Percentiles rank a stretch among this genome's conserved stretches.
Conservation (phyloP, 148 eudicot genomes). For the Nepenthes gracilis region DNA sequence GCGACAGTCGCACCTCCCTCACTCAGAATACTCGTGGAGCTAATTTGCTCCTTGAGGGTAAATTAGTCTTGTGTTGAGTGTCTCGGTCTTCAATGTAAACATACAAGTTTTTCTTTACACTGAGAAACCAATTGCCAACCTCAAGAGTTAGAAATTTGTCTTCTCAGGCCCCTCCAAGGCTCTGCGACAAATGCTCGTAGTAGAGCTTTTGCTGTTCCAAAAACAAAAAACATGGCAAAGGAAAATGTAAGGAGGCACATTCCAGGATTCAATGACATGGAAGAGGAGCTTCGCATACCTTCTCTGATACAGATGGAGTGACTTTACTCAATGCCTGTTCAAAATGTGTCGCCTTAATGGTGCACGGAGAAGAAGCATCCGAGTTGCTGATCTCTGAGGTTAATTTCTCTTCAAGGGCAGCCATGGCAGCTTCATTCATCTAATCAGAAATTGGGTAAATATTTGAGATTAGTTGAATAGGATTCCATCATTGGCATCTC, state of each 20-base stretch:
- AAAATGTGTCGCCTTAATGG: slow-evolving; percentile 26
- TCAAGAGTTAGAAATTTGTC: not conserved
- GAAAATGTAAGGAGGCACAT: not conserved
- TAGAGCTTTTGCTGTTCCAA: slow-evolving; percentile 7
- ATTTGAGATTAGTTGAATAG: too few relatives aligned
- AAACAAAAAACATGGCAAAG: not conserved
- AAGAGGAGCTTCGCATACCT: slow-evolving; percentile 11
- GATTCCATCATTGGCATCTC: too few relatives aligned
- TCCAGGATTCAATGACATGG: not conserved
- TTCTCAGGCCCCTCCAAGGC: slow-evolving; percentile 5
- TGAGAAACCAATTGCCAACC: too few relatives aligned
- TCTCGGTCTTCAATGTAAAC: too few relatives aligned
- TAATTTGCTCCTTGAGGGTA: too few relatives aligned
- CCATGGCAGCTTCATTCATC: slow-evolving; percentile 61
- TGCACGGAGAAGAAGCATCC: slow-evolving; percentile 7
- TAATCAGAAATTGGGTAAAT: slow-evolving; percentile 4
- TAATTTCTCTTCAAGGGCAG: slow-evolving; percentile 41
- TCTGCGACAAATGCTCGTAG: slow-evolving; percentile 5
- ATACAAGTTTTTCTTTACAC: too few relatives aligned
- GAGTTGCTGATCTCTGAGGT: not conserved
- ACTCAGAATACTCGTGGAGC: too few relatives aligned
- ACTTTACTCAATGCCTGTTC: slow-evolving; percentile 24
- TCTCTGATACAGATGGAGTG: slow-evolving; percentile 25
- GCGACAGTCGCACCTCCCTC: too few relatives aligned
- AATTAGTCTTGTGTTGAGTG: too few relatives aligned